Conservation (phyloP, 163 green algal species). For the Scenedesmus sp. region DNA sequence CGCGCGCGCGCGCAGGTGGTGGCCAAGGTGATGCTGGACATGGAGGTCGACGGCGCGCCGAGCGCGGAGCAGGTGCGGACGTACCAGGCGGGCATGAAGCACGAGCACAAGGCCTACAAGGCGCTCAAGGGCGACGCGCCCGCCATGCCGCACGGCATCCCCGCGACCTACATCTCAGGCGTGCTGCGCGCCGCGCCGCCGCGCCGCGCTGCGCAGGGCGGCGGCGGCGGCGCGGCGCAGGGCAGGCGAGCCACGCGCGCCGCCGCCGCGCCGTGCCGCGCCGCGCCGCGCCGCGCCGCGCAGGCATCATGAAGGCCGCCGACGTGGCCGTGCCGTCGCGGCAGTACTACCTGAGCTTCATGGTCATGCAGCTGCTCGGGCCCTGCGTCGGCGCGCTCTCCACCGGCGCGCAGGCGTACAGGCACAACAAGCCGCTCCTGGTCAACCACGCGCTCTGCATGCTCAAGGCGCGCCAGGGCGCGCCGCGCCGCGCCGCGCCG, state of each 20-base stretch:
- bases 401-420: conserved; percentile 3
- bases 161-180: conserved; percentile 21
- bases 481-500: too few relatives aligned
- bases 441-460: conserved; percentile 26
- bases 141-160: conserved; percentile 20
- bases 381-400: neutral
- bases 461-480: conserved; percentile 24
- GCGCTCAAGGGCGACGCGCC: neutral
- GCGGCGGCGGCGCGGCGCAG: too few relatives aligned
- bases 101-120: conserved; percentile 29
- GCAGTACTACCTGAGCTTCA: conserved; percentile 16
- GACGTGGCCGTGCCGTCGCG: too few relatives aligned
- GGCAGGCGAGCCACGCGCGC: too few relatives aligned
- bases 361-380: conserved; percentile 40
- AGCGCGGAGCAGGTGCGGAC: neutral
- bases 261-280: too few relatives aligned
- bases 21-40: conserved; percentile 28
- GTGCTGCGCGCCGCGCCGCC: too few relatives aligned
- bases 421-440: conserved; percentile 10
- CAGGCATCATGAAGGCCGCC: too few relatives aligned
- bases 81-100: conserved; percentile 36
- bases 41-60: neutral
- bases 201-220: too few relatives aligned
- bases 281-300: too few relatives aligned
- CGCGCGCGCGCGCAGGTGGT: conserved; percentile 6